A percentile compares a stretch with the other conserved stretches of the same genome.
Conservation (phyloP, 257 asterid species). For the Buddleja alternifolia region DNA sequence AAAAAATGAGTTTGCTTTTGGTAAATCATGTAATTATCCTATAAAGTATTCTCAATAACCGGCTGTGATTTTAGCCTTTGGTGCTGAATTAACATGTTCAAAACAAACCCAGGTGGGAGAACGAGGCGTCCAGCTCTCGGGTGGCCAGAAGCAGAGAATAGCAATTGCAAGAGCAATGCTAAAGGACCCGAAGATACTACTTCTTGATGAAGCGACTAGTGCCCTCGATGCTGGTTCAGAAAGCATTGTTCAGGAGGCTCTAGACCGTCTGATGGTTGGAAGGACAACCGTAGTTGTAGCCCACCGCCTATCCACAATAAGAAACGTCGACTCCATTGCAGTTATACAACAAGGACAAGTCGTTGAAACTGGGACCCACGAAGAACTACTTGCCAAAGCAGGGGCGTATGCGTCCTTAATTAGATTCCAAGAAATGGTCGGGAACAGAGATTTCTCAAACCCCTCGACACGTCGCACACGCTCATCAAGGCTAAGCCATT, state of each 20-base stretch:
- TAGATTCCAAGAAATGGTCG: constrained; percentile 91
- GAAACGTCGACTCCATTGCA: constrained; percentile 88
- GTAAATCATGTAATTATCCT: no score
- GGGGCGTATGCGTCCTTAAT: constrained; percentile 89
- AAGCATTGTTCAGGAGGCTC: constrained; percentile 90
- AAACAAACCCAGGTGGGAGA: constrained; percentile 85
- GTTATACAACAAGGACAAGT: constrained; percentile 96
- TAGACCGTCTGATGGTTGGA: constrained; percentile 91
- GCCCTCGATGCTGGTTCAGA: constrained; percentile 96
- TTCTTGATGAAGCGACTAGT: constrained; percentile 94
- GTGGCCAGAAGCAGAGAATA: constrained; percentile 94
- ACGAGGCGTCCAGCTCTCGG: constrained; percentile 95
- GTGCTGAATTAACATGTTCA: not conserved
- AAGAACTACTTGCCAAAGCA: constrained; percentile 78
- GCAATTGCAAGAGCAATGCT: constrained; percentile 97
- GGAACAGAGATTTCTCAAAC: constrained; percentile 77
- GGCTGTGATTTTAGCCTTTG: not conserved
- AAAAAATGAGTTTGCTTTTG: no score
- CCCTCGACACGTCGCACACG: constrained; percentile 90
- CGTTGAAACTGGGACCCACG: constrained; percentile 94
- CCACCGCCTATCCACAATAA: constrained; percentile 89
- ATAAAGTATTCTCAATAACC: not conserved
- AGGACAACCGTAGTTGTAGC: constrained; percentile 94
- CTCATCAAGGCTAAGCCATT: constrained; percentile 85
- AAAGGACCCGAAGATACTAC: constrained; percentile 85